A percentile compares a stretch with the other conserved stretches of the same genome.
Conservation (phyloP, 1,284 basidiomycete species). For the Apiotrichum veenhuisii region DNA sequence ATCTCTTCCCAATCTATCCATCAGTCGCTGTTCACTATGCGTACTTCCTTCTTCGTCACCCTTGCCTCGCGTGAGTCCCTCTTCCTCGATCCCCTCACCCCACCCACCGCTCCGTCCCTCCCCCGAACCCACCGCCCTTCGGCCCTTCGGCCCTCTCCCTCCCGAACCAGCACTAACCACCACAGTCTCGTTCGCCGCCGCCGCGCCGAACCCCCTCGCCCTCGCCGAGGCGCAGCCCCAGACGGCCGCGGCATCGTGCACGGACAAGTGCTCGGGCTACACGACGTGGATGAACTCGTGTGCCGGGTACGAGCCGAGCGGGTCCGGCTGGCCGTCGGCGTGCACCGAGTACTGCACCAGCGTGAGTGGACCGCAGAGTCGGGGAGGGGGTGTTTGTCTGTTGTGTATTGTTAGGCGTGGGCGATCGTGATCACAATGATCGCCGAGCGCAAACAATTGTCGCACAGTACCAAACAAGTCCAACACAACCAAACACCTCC, state of each 20-base stretch:
- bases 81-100: neutral
- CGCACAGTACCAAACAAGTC: neutral
- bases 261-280: constrained; percentile 11
- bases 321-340: constrained; percentile 1
- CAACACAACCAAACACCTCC: too few species aligned
- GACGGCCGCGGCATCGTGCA: neutral
- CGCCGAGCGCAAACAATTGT: too few species aligned
- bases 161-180: neutral
- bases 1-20: neutral
- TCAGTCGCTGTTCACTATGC: neutral
- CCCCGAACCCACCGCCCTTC: too few species aligned
- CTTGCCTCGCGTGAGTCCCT: neutral
- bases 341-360: constrained; percentile 10
- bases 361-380: neutral
- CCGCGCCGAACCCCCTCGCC: neutral
- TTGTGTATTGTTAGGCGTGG: neutral
- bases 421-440: neutral
- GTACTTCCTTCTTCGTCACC: neutral
- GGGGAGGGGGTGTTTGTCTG: neutral
- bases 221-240: neutral
- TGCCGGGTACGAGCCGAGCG: constrained; percentile 7
- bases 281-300: constrained; percentile 7
- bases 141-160: too few species aligned
- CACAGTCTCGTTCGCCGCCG: neutral
- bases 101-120: too few species aligned